A percentile compares a stretch with the other conserved stretches of the same genome.
Conservation (phyloP, 345 rosid species). For the Populus nigra region DNA sequence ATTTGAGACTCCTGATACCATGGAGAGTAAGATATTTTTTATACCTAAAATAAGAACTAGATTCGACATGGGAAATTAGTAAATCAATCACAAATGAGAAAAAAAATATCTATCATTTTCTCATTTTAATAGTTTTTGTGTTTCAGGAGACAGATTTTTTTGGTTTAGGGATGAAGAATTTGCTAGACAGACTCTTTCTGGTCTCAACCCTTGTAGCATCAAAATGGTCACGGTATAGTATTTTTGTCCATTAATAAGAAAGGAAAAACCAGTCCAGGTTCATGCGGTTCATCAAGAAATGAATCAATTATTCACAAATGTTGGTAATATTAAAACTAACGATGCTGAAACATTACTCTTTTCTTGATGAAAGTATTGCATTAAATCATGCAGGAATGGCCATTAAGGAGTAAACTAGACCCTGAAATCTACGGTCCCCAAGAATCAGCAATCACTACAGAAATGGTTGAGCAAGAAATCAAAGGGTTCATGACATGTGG, state of each 20-base stretch:
- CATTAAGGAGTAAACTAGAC: constrained; percentile 69
- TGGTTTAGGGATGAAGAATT: constrained; percentile 84
- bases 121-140: background rate
- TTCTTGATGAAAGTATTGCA: background rate
- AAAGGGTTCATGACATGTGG: constrained; percentile 51
- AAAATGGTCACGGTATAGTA: constrained; percentile 48
- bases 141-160: constrained; percentile 64
- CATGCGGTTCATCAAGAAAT: background rate
- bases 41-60: background rate
- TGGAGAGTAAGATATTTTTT: constrained; percentile 38
- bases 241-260: background rate
- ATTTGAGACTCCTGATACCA: constrained; percentile 53
- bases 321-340: background rate
- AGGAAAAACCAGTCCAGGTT: background rate
- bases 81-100: background rate
- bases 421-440: constrained; percentile 58
- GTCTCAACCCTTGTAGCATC: constrained; percentile 61
- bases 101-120: background rate
- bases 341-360: background rate
- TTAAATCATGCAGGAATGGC: constrained; percentile 65
- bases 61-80: background rate
- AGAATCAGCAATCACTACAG: constrained; percentile 61
- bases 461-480: constrained; percentile 51
- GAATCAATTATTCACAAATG: background rate
- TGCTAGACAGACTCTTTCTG: constrained; percentile 71